Conservation (phyloP, 2,329 filamentous ascomycete species). For the Botrytis fabae region DNA sequence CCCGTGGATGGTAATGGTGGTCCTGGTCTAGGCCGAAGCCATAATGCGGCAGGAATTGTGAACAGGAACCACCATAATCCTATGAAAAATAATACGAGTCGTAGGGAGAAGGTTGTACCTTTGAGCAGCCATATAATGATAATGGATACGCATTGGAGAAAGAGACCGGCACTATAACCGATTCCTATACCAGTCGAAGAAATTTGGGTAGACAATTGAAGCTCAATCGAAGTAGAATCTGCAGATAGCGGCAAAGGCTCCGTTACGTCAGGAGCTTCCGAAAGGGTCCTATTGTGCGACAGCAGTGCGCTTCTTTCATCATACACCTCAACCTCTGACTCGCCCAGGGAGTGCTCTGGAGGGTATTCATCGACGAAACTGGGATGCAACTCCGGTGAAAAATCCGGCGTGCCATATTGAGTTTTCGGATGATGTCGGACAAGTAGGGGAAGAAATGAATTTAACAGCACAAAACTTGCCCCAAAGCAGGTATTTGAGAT, state of each 20-base stretch:
- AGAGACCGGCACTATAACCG: conserved; percentile 83
- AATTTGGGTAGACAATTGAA: conserved; percentile 83
- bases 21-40: conserved; percentile 84
- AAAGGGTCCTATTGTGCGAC: conserved; percentile 2
- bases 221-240: conserved; percentile 62
- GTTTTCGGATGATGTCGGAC: conserved; percentile 72
- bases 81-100: conserved; percentile 82
- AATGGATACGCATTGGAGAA: conserved; percentile 81
- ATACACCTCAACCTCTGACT: conserved; percentile 32
- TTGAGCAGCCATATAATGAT: conserved; percentile 70
- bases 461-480: conserved; percentile 90
- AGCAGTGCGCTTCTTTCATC: conserved; percentile 53
- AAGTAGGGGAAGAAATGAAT: conserved; percentile 89
- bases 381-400: conserved; percentile 34
- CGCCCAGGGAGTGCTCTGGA: conserved; percentile 22
- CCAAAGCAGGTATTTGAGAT: conserved; percentile 93
- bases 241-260: conserved; percentile 44
- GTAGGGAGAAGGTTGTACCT: conserved; percentile 80
- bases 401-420: conserved; percentile 35
- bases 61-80: conserved; percentile 93
- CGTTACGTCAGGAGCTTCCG: conserved; percentile 26
- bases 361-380: conserved; percentile 30
- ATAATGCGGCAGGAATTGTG: conserved; percentile 82
- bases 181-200: conserved; percentile 92
- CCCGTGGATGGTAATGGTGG: conserved; percentile 63